phyloP scores from a whole-genome alignment of 1,284 basidiomycete species.

The Coniferiporia weirii region DNA sequence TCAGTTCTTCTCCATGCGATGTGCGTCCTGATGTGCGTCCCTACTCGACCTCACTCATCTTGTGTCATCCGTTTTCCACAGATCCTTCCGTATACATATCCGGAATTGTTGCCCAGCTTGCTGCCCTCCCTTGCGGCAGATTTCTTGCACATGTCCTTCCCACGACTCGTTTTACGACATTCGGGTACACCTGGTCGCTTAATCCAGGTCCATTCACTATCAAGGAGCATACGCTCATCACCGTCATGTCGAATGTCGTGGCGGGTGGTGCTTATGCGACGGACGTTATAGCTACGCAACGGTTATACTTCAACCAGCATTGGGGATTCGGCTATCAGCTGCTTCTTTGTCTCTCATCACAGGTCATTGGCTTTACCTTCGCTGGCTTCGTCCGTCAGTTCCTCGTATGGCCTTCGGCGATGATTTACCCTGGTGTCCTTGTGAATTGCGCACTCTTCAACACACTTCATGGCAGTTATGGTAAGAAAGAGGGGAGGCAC shows the following conservation, averaged over 20 bases:
- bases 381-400: conserved; percentile 79
- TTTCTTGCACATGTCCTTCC: conserved; percentile 64
- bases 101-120: conserved; percentile 61
- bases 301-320: conserved; percentile 58
- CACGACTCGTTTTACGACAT: conserved; percentile 54
- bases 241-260: conserved; percentile 62
- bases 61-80: conserved; percentile 25
- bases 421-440: conserved; percentile 92
- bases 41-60: not conserved
- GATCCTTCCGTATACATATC: conserved; percentile 62
- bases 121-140: conserved; percentile 67
- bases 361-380: conserved; percentile 70
- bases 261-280: conserved; percentile 38
- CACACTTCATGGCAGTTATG: conserved; percentile 79
- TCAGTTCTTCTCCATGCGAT: conserved; percentile 64
- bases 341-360: conserved; percentile 65
- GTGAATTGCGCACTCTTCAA: conserved; percentile 88
- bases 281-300: conserved; percentile 49
- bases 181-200: conserved; percentile 55
- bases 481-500: conserved; percentile 58
- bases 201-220: conserved; percentile 39
- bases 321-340: conserved; percentile 58
- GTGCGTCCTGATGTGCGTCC: conserved; percentile 36
- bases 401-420: conserved; percentile 85
- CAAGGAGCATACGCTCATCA: conserved; percentile 70